Conservation (phyloP, 2,329 filamentous ascomycete genomes). For the Aspergillus pseudotamarii region DNA sequence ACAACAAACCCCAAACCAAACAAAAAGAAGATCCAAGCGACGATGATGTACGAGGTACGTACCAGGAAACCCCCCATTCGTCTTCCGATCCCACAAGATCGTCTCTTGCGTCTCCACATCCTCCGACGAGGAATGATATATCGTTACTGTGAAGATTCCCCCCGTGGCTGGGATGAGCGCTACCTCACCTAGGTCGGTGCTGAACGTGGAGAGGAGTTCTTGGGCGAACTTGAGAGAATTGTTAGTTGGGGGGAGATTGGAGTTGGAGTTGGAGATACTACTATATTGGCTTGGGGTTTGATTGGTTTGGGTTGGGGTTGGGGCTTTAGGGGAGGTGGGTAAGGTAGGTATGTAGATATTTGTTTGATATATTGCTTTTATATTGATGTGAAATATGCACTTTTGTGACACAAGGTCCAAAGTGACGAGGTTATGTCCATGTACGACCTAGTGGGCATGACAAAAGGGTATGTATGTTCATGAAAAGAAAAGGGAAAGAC, state of each 20-base stretch:
- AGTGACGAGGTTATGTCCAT: no score
- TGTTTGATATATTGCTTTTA: neutral
- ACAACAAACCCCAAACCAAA: neutral
- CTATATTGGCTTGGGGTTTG: neutral
- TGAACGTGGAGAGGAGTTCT: slow-evolving; percentile 93
- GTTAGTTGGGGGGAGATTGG: neutral
- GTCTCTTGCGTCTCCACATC: slow-evolving; percentile 45
- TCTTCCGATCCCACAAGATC: slow-evolving; percentile 84
- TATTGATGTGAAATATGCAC: neutral
- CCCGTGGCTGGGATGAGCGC: slow-evolving; percentile 83
- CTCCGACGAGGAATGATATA: slow-evolving; percentile 45
- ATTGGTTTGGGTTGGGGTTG: neutral
- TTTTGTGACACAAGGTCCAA: no score
- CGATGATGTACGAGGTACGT: slow-evolving; percentile 20
- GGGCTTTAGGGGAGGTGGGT: neutral
- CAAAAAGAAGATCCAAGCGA: slow-evolving; percentile 6
- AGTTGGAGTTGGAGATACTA: neutral
- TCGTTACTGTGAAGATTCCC: slow-evolving; percentile 76
- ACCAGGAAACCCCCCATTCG: slow-evolving; percentile 84
- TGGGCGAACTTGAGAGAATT: slow-evolving; percentile 71
- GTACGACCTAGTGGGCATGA: no score
- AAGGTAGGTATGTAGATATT: no score
- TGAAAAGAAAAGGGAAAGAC: slow-evolving; percentile 27
- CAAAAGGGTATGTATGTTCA: neutral
- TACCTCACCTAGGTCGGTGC: slow-evolving; percentile 79